Conservation (phyloP, 2,329 filamentous ascomycete genomes). For the Reticulascus tulasneorum region DNA sequence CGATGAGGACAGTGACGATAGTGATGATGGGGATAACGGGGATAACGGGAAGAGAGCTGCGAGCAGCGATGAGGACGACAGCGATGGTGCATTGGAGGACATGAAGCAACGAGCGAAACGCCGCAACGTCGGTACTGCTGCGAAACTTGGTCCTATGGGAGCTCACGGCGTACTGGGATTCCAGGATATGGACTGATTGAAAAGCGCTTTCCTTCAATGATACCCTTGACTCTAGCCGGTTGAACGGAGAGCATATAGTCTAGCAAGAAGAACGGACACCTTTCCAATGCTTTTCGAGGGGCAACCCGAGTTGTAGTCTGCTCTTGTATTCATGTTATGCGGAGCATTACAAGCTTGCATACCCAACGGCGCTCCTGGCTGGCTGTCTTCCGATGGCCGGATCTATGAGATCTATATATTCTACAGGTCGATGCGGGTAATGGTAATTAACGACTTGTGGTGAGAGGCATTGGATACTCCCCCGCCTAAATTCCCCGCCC, state of each 20-base stretch:
- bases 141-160: constrained; percentile 44
- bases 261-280: no score
- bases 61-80: constrained; percentile 43
- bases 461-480: no score
- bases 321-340: no score
- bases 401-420: no score
- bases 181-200: constrained; percentile 38
- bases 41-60: constrained; percentile 43
- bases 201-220: constrained; percentile 7
- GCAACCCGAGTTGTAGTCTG: no score
- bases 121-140: constrained; percentile 36
- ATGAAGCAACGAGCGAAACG: constrained; percentile 44
- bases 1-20: constrained; percentile 40
- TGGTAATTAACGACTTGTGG: no score
- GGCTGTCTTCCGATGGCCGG: no score
- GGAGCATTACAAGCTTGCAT: no score
- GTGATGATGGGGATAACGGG: constrained; percentile 37
- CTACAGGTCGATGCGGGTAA: no score
- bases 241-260: constrained; percentile 3
- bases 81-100: constrained; percentile 36
- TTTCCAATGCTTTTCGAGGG: no score
- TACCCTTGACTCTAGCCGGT: constrained; percentile 9
- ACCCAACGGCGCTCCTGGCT: no score
- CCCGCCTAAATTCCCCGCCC: no score
- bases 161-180: constrained; percentile 50